These are phyloP conservation scores for Persicaria tinctoria DNA, from an alignment of 148 eudicot species.

Conservation along the genomic window DNA sequence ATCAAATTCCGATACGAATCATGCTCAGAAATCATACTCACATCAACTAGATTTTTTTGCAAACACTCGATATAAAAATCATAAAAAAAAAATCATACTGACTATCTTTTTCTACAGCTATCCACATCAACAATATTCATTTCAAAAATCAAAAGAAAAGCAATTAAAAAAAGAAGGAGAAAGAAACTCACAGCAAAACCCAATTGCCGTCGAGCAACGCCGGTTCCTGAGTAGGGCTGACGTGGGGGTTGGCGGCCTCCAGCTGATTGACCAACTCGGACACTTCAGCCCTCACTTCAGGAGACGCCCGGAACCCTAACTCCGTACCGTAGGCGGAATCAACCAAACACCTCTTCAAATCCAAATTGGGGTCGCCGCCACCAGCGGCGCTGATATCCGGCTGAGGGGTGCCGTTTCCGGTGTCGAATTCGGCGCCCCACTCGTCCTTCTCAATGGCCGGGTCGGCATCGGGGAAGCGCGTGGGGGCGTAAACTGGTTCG, in stretches of 20 bases:
- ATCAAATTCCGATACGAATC: too few species aligned
- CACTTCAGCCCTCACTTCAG: constrained; percentile 75
- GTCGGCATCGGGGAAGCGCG: constrained; percentile 45
- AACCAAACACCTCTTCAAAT: constrained; percentile 73
- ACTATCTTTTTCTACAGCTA: background rate
- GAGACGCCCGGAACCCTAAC: constrained; percentile 69
- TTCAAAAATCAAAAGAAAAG: background rate
- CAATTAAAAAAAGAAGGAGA: background rate
- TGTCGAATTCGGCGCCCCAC: constrained; percentile 26
- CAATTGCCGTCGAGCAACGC: constrained; percentile 88
- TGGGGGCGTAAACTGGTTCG: constrained; percentile 24
- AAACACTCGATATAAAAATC: too few species aligned
- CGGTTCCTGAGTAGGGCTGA: constrained; percentile 47
- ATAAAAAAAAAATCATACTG: too few species aligned
- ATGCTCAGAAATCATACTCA: too few species aligned
- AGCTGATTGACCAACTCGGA: constrained; percentile 67
- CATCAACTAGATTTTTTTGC: too few species aligned
- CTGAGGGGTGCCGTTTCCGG: constrained; percentile 23
- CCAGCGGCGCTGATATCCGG: constrained; percentile 1
- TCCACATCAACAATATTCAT: background rate
- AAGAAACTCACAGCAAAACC: constrained; percentile 71
- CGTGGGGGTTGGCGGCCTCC: constrained; percentile 73
- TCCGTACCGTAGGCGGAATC: constrained; percentile 78
- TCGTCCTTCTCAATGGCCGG: constrained; percentile 67
- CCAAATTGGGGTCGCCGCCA: constrained; percentile 24